Evolutionary conservation across 2,329 filamentous ascomycete genomes (phyloP).

Genomic region (Alternaria rosae): DNA sequence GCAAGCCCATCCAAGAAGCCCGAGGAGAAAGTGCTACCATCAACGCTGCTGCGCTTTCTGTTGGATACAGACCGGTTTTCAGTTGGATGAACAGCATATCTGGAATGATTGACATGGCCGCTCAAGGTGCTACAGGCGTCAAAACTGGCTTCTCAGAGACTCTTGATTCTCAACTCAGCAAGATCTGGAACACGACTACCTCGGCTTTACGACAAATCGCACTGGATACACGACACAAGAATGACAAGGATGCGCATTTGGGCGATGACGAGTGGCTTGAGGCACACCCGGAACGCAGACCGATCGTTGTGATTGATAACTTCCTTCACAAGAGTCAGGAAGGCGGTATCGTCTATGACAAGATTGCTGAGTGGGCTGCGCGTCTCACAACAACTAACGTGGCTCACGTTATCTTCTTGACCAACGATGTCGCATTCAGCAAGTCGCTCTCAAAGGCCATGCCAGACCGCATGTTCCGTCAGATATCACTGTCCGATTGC

Average conservation of each 20-base stretch:
- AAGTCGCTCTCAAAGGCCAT: constrained; percentile 87
- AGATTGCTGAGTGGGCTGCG: constrained; percentile 82
- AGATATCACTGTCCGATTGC: constrained; percentile 85
- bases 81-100: constrained; percentile 96
- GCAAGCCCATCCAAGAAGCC: constrained; percentile 90
- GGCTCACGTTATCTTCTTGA: constrained; percentile 93
- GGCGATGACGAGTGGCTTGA: constrained; percentile 89
- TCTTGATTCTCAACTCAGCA: constrained; percentile 83
- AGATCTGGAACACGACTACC: constrained; percentile 86
- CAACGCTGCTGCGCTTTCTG: constrained; percentile 77
- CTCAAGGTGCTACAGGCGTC: constrained; percentile 90
- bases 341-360: constrained; percentile 58
- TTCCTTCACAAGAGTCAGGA: constrained; percentile 78
- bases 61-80: constrained; percentile 92
- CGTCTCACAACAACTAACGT: constrained; percentile 84
- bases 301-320: constrained; percentile 89
- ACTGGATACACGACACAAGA: constrained; percentile 71
- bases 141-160: constrained; percentile 96
- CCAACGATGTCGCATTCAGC: constrained; percentile 85
- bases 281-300: constrained; percentile 81
- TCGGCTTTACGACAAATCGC: constrained; percentile 80
- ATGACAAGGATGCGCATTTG: constrained; percentile 75
- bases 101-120: constrained; percentile 89
- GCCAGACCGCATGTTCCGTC: constrained; percentile 88
- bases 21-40: constrained; percentile 88